Base-by-base conservation (phyloP, 2,329 filamentous ascomycete species). In the Hymenoscyphus fraxineus region DNA sequence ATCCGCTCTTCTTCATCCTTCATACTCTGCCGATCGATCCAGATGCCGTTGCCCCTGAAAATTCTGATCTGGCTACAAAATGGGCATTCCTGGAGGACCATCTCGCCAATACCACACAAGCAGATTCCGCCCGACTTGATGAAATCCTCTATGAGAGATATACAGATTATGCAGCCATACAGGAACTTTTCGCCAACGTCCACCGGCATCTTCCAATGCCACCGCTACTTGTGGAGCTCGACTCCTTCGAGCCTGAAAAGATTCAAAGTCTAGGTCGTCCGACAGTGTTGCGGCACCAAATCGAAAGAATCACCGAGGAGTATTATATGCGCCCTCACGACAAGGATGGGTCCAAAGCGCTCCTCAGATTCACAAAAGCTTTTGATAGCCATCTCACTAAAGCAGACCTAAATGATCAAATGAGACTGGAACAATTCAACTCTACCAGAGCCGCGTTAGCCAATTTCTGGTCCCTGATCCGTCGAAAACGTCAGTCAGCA, bases 51-150 rank as follows among this genome's bases (percentile, higher is more conserved):
- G 51, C 56, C 4, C 44, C 44, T 3, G 19, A 38, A 16, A 64
- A 58, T 16, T 64, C 40, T 15, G 58, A 64, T 47, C 32, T 47
- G 19, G 38, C 31, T 15, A 51, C 31, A 6, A 64, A 58, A 58
- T 64, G 58, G 58, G 13, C 62, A 19, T 64, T 64, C 40, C 58
- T 64, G 4, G 62, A 64, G 22, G 62, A 60, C 6, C 62, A 64
- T 31, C 35, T 64, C 38, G 27, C 58, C 16, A 60, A 6, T 38
- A 64, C 16, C 10, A 64, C 51, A 7, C 56, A 32, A 5, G 31
- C 22, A 39, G 62, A 60, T 57, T 31, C 51, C 10, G 15, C 51
- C 1, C 35, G 62, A 7, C 47, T 64, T n/a, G 58, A 64, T 22
- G 58, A 47, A 31, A n/a, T 15, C 15, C 35, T 64, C 1, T 64